Evolutionary conservation across 2,329 filamentous ascomycete species (phyloP), one percentile per base, ranked within the genome.

Genomic region (Ascochyta rabiei): DNA sequence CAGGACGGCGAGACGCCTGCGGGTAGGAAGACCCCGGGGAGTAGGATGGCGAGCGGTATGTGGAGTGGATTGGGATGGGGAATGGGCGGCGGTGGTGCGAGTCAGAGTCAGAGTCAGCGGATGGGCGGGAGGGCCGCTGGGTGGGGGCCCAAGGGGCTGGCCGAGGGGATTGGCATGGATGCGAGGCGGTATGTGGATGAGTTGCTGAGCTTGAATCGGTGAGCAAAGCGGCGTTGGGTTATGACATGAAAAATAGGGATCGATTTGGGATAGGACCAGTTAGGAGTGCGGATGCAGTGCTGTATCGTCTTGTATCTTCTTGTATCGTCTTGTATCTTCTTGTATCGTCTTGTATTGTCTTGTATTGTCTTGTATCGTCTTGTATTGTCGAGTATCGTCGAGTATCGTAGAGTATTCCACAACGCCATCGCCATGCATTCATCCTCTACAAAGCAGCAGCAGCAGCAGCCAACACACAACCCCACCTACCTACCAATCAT

Each of bases 101-200:
- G 28, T 13, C 63, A 67, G 59, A 70, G 56, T 40, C 21, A 23
- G 21, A 23, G 21, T n/a, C 60, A 67, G 62, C 66, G 59, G 37
- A 72, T 68, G 62, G 80, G 64, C 54, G 76, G 57, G 68, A 76
- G 56, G 37, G 75, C 41, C 66, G 80, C 52, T 77, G 84, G 80
- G 65, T 81, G 39, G 83, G 84, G 84, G 3, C 83, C 86, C 1
- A 82, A 81, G 18, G 82, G 82, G 50, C 73, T 91, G 60, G 86
- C 84, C 0, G 86, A 90, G 66, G 89, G 89, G 0, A 90, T 93
- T 59, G 89, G 89, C 0, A 82, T 92, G 30, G 89, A 93, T 77
- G 90, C 89, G 26, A 82, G 86, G 72, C 84, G 83, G 69, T 92
- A 92, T 72, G 85, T 92, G 4, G 89, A 92, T 71, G 86, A 86